Evolutionary conservation across 768 basidiomycete species (phyloP), one percentile per base, ranked within the genome.

Genomic region (Agrocybe chaxingu): DNA sequence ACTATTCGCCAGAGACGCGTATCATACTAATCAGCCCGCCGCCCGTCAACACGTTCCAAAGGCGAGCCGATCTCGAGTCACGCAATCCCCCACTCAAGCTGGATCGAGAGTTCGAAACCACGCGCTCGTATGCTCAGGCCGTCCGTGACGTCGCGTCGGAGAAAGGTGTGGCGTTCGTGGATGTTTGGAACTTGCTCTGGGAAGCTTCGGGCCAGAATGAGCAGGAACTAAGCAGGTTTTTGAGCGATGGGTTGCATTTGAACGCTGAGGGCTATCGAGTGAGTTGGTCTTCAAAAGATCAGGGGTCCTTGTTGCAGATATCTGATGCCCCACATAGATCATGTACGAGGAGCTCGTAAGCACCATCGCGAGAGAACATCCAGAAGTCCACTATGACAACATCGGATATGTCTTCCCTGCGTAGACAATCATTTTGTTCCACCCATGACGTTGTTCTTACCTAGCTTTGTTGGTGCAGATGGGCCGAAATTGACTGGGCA

Each of bases 11-110:
- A 1, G 59, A 74, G 12, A 95, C 92, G 41, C 77, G 78, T 47
- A 77, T 96, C 58, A 70, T 97, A 46, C 73, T 98, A 49, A 81
- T 95, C 51, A 89, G 89, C 10, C 89, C 94, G 9, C 90, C 93
- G 3, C 94, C 94, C 2, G 76, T 92, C 47, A 88, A 86, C 58
- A 81, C 81, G 4, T 57, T 76, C 56, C 81, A 81, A 52, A 73
- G 88, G 57, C 61, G 59, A 35, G 76, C 71, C 39, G 77, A 80
- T 59, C 70, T 84, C 39, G 69, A 68, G 24, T 66, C 72, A 12
- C 74, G 80, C 40, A 68, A 74, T 48, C 80, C 81, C 7, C 78
- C 82, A 12, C 52, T 70, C 42, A 68, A 61, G 39, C 68, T 81
- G 47, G 86, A 89, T 62, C 78, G 90, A 8, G 62, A 69, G 34